Evolutionary conservation across 495 filamentous ascomycete genomes (phyloP).

Genomic region (Aspergillus carlsbadensis): DNA sequence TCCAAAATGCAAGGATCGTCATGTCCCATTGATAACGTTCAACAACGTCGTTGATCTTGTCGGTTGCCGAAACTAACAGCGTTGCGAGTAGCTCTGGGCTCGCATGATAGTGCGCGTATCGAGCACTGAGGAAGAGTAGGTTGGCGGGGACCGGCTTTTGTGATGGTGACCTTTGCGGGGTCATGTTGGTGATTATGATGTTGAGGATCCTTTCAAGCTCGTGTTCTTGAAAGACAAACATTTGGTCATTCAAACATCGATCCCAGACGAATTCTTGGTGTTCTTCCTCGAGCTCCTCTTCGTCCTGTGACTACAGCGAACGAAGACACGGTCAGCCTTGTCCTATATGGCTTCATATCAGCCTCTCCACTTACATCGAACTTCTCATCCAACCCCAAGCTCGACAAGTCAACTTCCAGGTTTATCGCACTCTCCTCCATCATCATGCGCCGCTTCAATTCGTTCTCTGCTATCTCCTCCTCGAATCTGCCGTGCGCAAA

Average conservation of each 20-base stretch:
- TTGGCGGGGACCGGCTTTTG: constrained; percentile 98
- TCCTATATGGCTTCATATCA: constrained; percentile 15
- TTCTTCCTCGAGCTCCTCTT: constrained; percentile 77
- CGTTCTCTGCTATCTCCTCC: constrained; percentile 95
- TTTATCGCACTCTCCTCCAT: constrained; percentile 99
- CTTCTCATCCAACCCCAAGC: constrained; percentile 92
- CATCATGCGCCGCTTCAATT: constrained; percentile 97
- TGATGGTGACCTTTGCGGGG: constrained; percentile 87
- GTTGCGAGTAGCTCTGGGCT: constrained; percentile 79
- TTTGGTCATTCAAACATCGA: constrained; percentile 92
- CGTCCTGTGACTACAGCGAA: constrained; percentile 61
- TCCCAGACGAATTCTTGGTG: constrained; percentile 98
- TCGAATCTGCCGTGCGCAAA: constrained; percentile 93
- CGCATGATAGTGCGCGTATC: constrained; percentile 96
- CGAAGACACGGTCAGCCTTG: constrained; percentile 8
- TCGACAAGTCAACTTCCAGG: constrained; percentile 93
- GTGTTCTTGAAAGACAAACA: constrained; percentile 98
- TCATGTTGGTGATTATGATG: constrained; percentile 98
- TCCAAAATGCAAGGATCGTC: constrained; percentile 98
- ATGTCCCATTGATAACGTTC: constrained; percentile 98
- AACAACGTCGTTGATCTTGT: constrained; percentile 95
- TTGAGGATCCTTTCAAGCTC: constrained; percentile 88
- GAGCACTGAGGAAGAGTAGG: constrained; percentile 89
- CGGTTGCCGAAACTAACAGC: constrained; percentile 82
- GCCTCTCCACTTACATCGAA: constrained; percentile 66